Percentiles rank a stretch among this genome's conserved stretches.
Evolutionary conservation across 179 eudicot species (phyloP).

Genomic region (Beta macrorhiza): DNA sequence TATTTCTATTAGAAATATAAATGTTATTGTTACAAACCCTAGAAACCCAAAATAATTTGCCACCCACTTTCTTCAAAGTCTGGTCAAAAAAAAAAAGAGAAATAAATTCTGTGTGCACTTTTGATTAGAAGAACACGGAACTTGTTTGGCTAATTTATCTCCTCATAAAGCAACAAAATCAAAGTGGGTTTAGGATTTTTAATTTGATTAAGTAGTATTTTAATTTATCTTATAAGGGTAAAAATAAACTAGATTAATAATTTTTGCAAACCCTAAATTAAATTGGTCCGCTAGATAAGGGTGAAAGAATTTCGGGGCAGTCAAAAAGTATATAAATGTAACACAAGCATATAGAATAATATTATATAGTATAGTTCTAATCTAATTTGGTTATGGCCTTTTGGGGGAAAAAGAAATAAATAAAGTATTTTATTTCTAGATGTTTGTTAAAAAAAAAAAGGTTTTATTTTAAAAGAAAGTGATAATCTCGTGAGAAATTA

Average conservation of each 20-base stretch:
- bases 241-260: background rate
- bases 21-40: slow-evolving; percentile 18
- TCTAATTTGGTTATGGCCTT: background rate
- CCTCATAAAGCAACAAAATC: background rate
- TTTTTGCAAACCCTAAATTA: background rate
- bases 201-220: background rate
- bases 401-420: background rate
- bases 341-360: background rate
- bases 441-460: background rate
- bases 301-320: background rate
- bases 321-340: background rate
- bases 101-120: background rate
- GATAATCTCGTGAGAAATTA: background rate
- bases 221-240: background rate
- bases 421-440: too few relatives aligned
- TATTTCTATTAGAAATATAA: slow-evolving; percentile 1
- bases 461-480: background rate
- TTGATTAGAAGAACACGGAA: background rate
- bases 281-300: background rate
- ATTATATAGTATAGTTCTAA: too few relatives aligned
- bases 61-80: slow-evolving; percentile 12
- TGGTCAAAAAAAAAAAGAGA: background rate
- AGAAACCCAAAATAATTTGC: background rate
- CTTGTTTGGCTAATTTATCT: slow-evolving; percentile 10
- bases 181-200: background rate